Evolutionary conservation across 352 stramenopile genomes (phyloP), one percentile per base, ranked within the genome.

Genomic region (Phytopythium montanum): DNA sequence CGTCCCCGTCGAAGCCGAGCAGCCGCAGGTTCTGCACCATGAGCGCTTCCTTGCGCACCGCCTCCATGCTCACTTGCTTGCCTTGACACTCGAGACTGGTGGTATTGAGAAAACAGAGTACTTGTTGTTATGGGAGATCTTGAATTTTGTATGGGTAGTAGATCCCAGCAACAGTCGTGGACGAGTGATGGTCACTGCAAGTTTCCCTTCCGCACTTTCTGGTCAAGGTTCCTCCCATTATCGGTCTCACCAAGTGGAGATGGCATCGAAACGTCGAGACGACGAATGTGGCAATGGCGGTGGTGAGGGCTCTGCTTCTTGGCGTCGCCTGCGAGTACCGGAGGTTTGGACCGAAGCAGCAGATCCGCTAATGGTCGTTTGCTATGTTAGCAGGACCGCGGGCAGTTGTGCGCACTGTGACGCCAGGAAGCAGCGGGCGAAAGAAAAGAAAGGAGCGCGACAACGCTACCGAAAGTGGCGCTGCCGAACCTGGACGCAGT

Each of bases 11-110:
- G 53, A 79, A 73, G 3, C 72, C 72, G 10, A 87, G 61, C 29
- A 87, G 68, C 58, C 71, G 50, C 14, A 84, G 54, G 53, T 75
- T 84, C 49, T 81, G 73, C 56, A 68, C 70, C 70, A 87, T 70
- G 39, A 87, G 38, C 26, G 54, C 56, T 42, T 78, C 76, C 51
- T 84, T 87, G 28, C 50, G 60, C 19, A 72, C n/a, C 29, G 41
- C 25, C 54, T n/a, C 31, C 50, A 44, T 44, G 0, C 21, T 25
- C 31, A 45, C n/a, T n/a, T 10, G 21, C 19, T 10, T 13, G 33
- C 33, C 33, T 1, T 16, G 33, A 38, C 33, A 38, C 33, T 12
- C n/a, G n/a, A n/a, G n/a, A n/a, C n/a, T n/a, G n/a, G n/a, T n/a
- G n/a, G n/a, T n/a, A n/a, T n/a, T n/a, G n/a, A n/a, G n/a, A n/a